A percentile compares a stretch with the other conserved stretches of the same genome.
Conservation (phyloP, 352 stramenopile species). For the Globisporangium alternatum region DNA sequence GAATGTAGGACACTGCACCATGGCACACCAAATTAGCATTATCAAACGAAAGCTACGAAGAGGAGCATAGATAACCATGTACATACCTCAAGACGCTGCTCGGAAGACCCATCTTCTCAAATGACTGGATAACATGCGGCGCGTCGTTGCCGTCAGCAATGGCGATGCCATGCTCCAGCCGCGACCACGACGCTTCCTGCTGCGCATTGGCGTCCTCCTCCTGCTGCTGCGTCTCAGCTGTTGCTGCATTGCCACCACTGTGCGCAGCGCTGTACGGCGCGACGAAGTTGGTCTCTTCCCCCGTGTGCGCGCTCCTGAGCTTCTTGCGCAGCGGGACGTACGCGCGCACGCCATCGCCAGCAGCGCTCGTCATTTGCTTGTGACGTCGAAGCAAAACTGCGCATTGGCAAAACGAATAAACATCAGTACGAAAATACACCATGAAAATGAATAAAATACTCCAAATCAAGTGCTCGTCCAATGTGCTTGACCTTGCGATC, state of each 20-base stretch:
- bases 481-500: no score
- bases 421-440: not conserved
- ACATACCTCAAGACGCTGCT: slow-evolving; percentile 19
- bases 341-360: slow-evolving; percentile 14
- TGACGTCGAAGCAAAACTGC: not conserved
- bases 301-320: slow-evolving; percentile 15
- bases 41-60: not conserved
- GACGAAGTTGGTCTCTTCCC: slow-evolving; percentile 2
- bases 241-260: not conserved
- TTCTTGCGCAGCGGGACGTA: slow-evolving; percentile 47
- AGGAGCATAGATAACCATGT: not conserved
- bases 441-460: not conserved
- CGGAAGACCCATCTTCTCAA: slow-evolving; percentile 36
- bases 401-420: not conserved
- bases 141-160: slow-evolving; percentile 32
- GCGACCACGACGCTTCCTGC: slow-evolving; percentile 47
- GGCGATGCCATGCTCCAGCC: slow-evolving; percentile 49
- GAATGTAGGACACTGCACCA: slow-evolving; percentile 24
- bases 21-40: no score
- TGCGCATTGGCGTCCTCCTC: not conserved
- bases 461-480: not conserved
- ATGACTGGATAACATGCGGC: slow-evolving; percentile 30
- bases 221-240: not conserved
- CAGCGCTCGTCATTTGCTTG: slow-evolving; percentile 9
- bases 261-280: not conserved